Evolutionary conservation across 1,139 yeast species (phyloP).

Genomic region (Wickerhamomyces sp.): DNA sequence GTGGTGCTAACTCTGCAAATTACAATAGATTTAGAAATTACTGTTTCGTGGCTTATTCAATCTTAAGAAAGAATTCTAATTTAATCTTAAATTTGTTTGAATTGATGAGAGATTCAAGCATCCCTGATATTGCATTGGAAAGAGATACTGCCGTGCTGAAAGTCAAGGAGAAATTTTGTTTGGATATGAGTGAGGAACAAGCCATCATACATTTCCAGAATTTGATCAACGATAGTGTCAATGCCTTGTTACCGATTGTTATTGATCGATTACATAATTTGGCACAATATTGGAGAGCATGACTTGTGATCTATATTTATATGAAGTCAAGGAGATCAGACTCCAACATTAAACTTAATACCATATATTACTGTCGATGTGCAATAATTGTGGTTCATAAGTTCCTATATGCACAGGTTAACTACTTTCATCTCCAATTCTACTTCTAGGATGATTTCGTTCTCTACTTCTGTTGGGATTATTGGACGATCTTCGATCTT

Average conservation of each 20-base stretch:
- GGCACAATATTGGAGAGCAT: constrained; percentile 97
- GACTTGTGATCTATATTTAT: too few relatives aligned
- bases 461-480: too few relatives aligned
- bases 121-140: constrained; percentile 79
- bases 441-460: too few relatives aligned
- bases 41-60: constrained; percentile 91
- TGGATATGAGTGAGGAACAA: constrained; percentile 92
- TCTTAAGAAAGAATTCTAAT: constrained; percentile 83
- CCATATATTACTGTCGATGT: too few relatives aligned
- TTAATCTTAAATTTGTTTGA: constrained; percentile 87
- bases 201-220: constrained; percentile 93
- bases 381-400: too few relatives aligned
- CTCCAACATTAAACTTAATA: too few relatives aligned
- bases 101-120: constrained; percentile 89
- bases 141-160: constrained; percentile 77
- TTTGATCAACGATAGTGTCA: constrained; percentile 88
- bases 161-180: constrained; percentile 89
- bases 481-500: too few relatives aligned
- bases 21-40: constrained; percentile 84
- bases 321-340: too few relatives aligned
- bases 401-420: too few relatives aligned
- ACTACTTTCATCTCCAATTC: too few relatives aligned
- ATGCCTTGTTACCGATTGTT: constrained; percentile 88
- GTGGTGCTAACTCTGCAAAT: constrained; percentile 82
- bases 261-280: constrained; percentile 91